Evolutionary conservation across 257 asterid genomes (phyloP).

Genomic region (Fraxinus anomala): DNA sequence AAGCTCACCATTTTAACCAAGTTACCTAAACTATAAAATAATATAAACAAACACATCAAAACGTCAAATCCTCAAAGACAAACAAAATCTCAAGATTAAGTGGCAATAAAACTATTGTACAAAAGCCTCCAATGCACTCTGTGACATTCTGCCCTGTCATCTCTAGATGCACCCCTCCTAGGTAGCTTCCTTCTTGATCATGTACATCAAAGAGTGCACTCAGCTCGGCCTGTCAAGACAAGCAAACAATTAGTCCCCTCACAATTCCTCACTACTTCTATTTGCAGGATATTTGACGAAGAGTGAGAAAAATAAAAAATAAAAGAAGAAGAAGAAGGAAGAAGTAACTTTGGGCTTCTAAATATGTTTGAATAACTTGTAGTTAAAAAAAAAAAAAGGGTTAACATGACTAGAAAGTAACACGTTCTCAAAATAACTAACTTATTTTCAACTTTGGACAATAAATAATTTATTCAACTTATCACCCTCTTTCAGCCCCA

Average conservation of each 20-base stretch:
- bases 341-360: too few relatives aligned
- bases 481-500: too few relatives aligned
- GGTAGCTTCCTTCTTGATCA: neutral
- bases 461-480: too few relatives aligned
- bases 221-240: slow-evolving; percentile 8
- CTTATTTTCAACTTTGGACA: neutral
- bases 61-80: too few relatives aligned
- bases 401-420: neutral
- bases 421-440: neutral
- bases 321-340: too few relatives aligned
- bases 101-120: neutral
- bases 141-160: neutral
- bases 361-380: too few relatives aligned
- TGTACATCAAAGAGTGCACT: slow-evolving; percentile 15
- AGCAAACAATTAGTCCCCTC: neutral
- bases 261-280: neutral
- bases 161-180: neutral
- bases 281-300: neutral
- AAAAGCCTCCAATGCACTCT: slow-evolving; percentile 12
- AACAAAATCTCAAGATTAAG: too few relatives aligned
- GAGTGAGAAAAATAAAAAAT: neutral
- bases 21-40: too few relatives aligned
- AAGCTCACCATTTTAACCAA: too few relatives aligned
- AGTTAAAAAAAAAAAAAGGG: neutral
- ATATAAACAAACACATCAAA: too few relatives aligned